Evolutionary conservation across 495 filamentous ascomycete genomes (phyloP).

Genomic region (Aspergillus incahuasiensis): DNA sequence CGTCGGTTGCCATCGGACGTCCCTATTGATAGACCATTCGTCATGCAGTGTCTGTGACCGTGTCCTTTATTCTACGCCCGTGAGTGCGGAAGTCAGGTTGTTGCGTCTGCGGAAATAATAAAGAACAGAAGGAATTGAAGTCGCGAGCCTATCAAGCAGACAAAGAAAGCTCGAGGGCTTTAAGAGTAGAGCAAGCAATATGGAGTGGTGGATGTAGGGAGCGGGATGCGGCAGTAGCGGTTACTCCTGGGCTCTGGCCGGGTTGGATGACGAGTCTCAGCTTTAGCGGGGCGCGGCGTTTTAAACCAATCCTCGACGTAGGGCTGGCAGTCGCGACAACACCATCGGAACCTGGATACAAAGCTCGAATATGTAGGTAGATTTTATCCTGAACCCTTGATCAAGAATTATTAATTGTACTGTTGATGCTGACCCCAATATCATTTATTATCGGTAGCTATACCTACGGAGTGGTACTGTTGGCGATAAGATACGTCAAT

Average conservation of each 20-base stretch:
- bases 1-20: slow-evolving; percentile 41
- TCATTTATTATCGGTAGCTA: too few relatives aligned
- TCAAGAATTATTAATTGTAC: too few relatives aligned
- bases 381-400: too few relatives aligned
- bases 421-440: too few relatives aligned
- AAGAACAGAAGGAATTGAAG: not conserved
- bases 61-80: slow-evolving; percentile 9
- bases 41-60: slow-evolving; percentile 26
- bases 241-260: slow-evolving; percentile 7
- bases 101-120: not conserved
- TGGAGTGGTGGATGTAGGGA: slow-evolving; percentile 12
- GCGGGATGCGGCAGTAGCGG: slow-evolving; percentile 11
- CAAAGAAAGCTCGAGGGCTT: not conserved
- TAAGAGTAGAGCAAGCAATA: not conserved
- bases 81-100: not conserved
- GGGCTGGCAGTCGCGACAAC: not conserved
- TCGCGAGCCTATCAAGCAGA: not conserved
- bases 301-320: not conserved
- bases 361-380: too few relatives aligned
- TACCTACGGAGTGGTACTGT: too few relatives aligned
- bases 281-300: slow-evolving; percentile 6
- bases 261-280: slow-evolving; percentile 14
- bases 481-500: too few relatives aligned
- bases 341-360: not conserved
- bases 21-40: slow-evolving; percentile 42